A percentile compares a stretch with the other conserved stretches of the same genome.
These are phyloP conservation scores for Phytophthora rubi DNA, from an alignment of 352 stramenopile genomes.

Conservation along the genomic window DNA sequence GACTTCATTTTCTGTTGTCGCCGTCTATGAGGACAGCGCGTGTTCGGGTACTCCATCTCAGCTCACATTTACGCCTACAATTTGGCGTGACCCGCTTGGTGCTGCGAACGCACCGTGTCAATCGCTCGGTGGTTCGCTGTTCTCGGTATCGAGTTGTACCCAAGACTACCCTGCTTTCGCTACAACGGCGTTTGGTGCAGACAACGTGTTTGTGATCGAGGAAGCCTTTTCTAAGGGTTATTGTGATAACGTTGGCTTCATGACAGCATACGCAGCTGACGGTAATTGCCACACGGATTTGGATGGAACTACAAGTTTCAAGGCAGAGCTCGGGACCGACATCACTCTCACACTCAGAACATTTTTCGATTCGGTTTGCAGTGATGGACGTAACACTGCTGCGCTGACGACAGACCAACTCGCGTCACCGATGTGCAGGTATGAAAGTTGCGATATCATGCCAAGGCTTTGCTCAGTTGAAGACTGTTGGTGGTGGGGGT, in stretches of 20 bases:
- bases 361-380: background rate
- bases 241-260: background rate
- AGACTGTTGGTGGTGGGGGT: background rate
- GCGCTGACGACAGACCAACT: background rate
- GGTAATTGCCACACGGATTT: background rate
- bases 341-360: background rate
- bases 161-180: constrained; percentile 1
- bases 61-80: background rate
- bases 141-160: background rate
- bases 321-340: background rate
- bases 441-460: background rate
- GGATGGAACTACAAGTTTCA: constrained; percentile 4
- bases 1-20: background rate
- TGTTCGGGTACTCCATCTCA: constrained; percentile 5
- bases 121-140: background rate
- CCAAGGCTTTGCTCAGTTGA: background rate
- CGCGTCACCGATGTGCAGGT: background rate
- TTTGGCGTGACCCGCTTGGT: background rate
- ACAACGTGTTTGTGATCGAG: constrained; percentile 2
- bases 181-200: background rate
- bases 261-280: constrained; percentile 4
- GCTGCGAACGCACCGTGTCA: background rate
- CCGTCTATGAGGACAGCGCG: background rate
- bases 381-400: background rate
- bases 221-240: background rate